Evolutionary conservation across 164 flowering plant species (phyloP).

Genomic region (Aristolochia fimbriata): DNA sequence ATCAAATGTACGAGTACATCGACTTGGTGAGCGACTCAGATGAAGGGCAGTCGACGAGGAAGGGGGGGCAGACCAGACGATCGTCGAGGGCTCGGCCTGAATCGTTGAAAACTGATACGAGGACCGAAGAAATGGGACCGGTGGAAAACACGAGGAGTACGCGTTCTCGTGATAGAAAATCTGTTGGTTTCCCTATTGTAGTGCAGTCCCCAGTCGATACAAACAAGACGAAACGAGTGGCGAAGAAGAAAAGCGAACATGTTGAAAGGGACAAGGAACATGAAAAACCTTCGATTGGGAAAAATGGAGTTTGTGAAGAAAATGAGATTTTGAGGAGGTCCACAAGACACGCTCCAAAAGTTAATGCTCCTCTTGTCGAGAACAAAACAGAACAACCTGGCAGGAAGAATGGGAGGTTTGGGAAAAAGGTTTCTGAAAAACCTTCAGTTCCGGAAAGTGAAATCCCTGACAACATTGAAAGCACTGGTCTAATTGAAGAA

Average conservation of each 20-base stretch:
- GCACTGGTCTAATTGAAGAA: background rate
- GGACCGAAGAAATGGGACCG: too few species aligned
- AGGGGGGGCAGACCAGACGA: background rate
- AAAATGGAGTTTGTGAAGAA: background rate
- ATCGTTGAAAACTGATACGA: too few species aligned
- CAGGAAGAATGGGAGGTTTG: background rate
- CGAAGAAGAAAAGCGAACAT: too few species aligned
- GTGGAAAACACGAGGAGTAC: too few species aligned
- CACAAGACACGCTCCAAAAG: background rate
- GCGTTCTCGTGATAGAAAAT: too few species aligned
- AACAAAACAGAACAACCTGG: background rate
- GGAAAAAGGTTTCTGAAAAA: background rate
- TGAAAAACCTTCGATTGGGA: background rate
- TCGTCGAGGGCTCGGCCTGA: background rate
- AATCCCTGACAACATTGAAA: background rate
- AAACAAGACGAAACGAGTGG: too few species aligned
- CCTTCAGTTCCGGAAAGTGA: background rate
- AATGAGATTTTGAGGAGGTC: background rate
- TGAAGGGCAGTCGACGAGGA: constrained; percentile 2
- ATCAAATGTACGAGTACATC: constrained; percentile 13
- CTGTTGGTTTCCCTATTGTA: too few species aligned
- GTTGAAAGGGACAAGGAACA: background rate
- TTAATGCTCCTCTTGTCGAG: background rate
- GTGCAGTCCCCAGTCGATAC: too few species aligned
- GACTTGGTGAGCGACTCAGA: constrained; percentile 2